Percentiles rank a stretch among this genome's conserved stretches.
Conservation (phyloP, 257 asterid genomes). For the Mitragyna speciosa region DNA sequence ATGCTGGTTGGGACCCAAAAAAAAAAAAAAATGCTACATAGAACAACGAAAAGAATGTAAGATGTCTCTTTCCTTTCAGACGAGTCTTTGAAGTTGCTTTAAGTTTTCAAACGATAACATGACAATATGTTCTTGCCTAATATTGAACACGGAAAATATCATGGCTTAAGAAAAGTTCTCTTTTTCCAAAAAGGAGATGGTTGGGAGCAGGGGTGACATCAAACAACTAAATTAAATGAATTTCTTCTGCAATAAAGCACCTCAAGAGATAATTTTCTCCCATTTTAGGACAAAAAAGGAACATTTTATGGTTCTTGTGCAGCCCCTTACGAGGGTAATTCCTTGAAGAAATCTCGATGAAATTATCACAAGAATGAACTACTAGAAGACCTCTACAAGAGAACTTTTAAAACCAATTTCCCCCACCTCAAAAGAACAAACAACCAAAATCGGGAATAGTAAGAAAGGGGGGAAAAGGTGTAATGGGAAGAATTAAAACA, state of each 20-base stretch:
- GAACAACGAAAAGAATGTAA: neutral
- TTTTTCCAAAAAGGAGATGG: neutral
- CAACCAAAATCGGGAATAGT: neutral
- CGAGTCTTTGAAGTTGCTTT: too few species aligned
- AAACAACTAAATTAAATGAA: neutral
- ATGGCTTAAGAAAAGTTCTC: too few species aligned
- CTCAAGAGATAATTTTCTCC: neutral
- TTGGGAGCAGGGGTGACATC: neutral
- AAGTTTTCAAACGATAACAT: neutral
- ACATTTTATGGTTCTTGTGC: neutral
- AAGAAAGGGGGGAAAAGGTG: neutral
- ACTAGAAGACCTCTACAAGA: neutral
- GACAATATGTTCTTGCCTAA: neutral
- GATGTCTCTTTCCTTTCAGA: too few species aligned
- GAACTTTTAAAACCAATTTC: neutral
- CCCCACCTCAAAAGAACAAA: neutral
- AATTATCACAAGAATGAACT: neutral
- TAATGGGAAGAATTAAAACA: neutral
- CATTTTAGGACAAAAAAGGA: too few species aligned
- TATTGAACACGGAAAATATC: neutral
- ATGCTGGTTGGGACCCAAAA: neutral
- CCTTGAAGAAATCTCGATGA: neutral
- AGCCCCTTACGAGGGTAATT: neutral
- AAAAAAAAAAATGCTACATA: neutral
- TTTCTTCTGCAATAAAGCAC: neutral